These are phyloP conservation scores for Golubevia pallescens DNA, from an alignment of 1,284 basidiomycete species.

Conservation along the genomic window DNA sequence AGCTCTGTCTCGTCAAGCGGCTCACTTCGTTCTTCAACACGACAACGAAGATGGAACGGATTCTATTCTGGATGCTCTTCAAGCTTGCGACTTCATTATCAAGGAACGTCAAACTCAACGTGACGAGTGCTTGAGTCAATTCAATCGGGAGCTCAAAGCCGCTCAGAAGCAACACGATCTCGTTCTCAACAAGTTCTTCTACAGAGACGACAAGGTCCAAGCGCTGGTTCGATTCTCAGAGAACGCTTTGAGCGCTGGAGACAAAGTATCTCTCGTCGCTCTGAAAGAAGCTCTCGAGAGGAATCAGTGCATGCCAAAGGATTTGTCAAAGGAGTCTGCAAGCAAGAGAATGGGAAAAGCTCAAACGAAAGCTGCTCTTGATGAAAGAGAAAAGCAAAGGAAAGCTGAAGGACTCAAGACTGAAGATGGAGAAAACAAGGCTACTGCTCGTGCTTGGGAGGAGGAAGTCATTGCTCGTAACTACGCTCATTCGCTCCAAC, in stretches of 20 bases:
- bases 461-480: too few species aligned
- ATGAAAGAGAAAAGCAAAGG: slow-evolving; percentile 13
- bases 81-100: slow-evolving; percentile 47
- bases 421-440: slow-evolving; percentile 16
- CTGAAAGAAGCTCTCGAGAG: slow-evolving; percentile 25
- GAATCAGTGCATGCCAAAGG: slow-evolving; percentile 23
- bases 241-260: slow-evolving; percentile 39
- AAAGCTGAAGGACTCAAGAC: slow-evolving; percentile 14
- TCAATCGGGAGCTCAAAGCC: slow-evolving; percentile 25
- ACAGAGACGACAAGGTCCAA: slow-evolving; percentile 31
- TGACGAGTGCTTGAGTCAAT: slow-evolving; percentile 29
- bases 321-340: slow-evolving; percentile 17
- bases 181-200: slow-evolving; percentile 31
- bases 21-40: slow-evolving; percentile 14
- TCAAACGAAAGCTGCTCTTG: slow-evolving; percentile 25
- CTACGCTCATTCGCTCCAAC: slow-evolving; percentile 34
- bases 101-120: slow-evolving; percentile 38
- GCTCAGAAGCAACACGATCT: slow-evolving; percentile 37
- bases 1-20: slow-evolving; percentile 23
- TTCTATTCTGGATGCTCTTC: slow-evolving; percentile 19
- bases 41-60: not conserved
- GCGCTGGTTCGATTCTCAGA: slow-evolving; percentile 37
- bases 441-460: slow-evolving; percentile 23
- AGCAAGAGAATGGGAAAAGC: slow-evolving; percentile 14
- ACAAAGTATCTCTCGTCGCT: slow-evolving; percentile 33